Evolutionary conservation across 257 asterid species (phyloP).

Genomic region (Gynochthodes officinalis): DNA sequence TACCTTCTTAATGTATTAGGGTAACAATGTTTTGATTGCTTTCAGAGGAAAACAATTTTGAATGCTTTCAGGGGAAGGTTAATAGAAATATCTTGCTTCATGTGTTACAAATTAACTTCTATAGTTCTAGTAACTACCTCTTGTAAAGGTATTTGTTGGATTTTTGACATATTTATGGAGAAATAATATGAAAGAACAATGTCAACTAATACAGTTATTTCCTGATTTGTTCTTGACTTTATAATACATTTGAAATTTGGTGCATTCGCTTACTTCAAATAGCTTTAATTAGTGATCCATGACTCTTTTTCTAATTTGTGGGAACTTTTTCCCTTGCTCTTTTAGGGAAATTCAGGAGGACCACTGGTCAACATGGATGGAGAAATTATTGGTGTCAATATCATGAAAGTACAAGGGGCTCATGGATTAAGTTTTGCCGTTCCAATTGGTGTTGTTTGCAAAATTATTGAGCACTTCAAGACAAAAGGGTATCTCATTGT

Average conservation of each 20-base stretch:
- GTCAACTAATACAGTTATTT: neutral
- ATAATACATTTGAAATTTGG: neutral
- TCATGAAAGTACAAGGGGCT: constrained; percentile 75
- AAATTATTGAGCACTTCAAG: constrained; percentile 73
- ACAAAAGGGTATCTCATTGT: constrained; percentile 48
- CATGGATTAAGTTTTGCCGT: constrained; percentile 84
- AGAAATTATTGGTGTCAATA: constrained; percentile 77
- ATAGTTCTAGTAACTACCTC: constrained; percentile 2
- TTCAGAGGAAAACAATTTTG: neutral
- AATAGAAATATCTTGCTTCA: neutral
- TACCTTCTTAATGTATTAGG: neutral
- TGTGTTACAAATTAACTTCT: neutral
- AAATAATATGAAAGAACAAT: neutral
- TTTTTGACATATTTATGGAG: neutral
- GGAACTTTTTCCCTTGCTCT: constrained; percentile 9
- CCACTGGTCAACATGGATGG: constrained; percentile 88
- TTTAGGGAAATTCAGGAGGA: constrained; percentile 95
- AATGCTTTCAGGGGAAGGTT: neutral
- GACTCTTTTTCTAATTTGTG: neutral
- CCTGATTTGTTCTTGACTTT: neutral
- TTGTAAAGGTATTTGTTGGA: neutral
- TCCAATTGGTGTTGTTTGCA: constrained; percentile 71
- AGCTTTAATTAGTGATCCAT: neutral
- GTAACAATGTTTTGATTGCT: too few relatives aligned
- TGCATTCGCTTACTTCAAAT: neutral